A percentile compares a stretch with the other conserved stretches of the same genome.
These are phyloP conservation scores for Silene coronaria DNA, from an alignment of 179 eudicot species.

Conservation along the genomic window DNA sequence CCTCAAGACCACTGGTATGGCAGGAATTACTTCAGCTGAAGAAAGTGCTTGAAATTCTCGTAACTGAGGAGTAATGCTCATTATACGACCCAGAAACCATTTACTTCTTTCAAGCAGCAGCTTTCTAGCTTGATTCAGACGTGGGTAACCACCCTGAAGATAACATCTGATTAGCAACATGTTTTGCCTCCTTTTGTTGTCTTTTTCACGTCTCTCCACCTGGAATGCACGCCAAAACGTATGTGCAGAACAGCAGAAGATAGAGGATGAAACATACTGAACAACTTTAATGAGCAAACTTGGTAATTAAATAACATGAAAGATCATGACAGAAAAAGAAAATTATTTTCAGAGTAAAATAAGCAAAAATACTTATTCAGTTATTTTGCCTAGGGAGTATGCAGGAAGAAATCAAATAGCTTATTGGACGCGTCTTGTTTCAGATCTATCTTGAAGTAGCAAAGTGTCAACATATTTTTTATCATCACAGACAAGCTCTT, in stretches of 20 bases:
- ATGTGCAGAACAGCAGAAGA: constrained; percentile 19
- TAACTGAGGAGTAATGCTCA: constrained; percentile 87
- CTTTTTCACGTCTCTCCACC: constrained; percentile 91
- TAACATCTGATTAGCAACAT: constrained; percentile 67
- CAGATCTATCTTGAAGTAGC: background rate
- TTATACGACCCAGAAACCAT: constrained; percentile 79
- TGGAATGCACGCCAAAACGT: constrained; percentile 25
- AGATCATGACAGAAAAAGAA: background rate
- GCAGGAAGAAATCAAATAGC: too few species aligned
- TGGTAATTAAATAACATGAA: background rate
- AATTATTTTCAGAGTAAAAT: background rate
- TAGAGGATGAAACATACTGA: constrained; percentile 1
- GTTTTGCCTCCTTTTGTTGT: constrained; percentile 60
- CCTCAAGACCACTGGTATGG: constrained; percentile 65
- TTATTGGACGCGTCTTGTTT: background rate
- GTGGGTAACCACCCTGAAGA: constrained; percentile 70
- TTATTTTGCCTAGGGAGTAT: too few species aligned
- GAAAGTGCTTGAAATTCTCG: constrained; percentile 97
- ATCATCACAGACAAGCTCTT: background rate
- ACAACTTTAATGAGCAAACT: background rate
- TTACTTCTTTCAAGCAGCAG: constrained; percentile 82
- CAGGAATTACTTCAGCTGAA: constrained; percentile 65
- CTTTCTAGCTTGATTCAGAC: constrained; percentile 71
- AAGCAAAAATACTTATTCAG: background rate
- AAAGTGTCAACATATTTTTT: background rate